Conservation (phyloP, 768 basidiomycete species). For the Lactarius quietus region DNA sequence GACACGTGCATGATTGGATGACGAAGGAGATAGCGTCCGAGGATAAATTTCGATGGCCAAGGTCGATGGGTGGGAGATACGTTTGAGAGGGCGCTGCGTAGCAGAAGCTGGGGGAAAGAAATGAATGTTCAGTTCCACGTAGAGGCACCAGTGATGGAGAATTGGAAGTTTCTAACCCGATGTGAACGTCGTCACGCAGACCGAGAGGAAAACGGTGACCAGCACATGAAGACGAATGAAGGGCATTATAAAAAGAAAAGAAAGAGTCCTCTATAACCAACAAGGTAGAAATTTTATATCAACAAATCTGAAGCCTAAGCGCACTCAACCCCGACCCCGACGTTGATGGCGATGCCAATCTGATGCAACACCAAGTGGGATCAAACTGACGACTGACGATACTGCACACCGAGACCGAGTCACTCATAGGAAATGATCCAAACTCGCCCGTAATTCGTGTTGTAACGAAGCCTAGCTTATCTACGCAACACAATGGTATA, state of each 20-base stretch:
- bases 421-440: conserved; percentile 9
- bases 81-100: conserved; percentile 36
- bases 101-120: conserved; percentile 20
- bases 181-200: conserved; percentile 12
- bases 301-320: not conserved
- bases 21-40: conserved; percentile 23
- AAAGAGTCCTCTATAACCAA: not conserved
- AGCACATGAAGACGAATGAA: conserved; percentile 20
- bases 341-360: not conserved
- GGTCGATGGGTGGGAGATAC: conserved; percentile 37
- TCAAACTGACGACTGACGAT: not conserved
- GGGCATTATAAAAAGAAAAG: conserved; percentile 6
- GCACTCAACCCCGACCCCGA: too few species aligned
- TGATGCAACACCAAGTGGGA: not conserved
- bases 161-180: conserved; percentile 13
- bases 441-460: conserved; percentile 20
- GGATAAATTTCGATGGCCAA: conserved; percentile 44
- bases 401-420: not conserved
- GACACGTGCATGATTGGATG: conserved; percentile 20
- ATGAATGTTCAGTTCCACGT: not conserved
- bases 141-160: not conserved
- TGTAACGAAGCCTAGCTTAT: conserved; percentile 18
- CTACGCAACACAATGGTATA: conserved; percentile 19
- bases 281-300: not conserved
- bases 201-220: conserved; percentile 23